A percentile compares a stretch with the other conserved stretches of the same genome.
Conservation (phyloP, 106 monocot genomes). For the Gastrodia elata region DNA sequence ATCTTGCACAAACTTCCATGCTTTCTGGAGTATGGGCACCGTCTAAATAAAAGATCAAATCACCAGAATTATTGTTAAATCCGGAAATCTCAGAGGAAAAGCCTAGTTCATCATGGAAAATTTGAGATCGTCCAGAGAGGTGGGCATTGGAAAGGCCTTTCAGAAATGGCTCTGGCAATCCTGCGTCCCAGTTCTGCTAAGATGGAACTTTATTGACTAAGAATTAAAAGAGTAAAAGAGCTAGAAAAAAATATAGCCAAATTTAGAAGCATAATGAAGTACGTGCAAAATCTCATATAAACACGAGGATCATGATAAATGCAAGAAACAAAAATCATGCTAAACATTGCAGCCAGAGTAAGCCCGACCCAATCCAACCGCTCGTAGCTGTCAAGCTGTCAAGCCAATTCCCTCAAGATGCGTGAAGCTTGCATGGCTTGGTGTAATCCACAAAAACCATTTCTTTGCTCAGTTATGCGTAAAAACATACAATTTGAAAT, state of each 20-base stretch:
- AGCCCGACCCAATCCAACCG: neutral
- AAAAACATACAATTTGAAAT: neutral
- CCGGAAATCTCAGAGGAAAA: conserved; percentile 11
- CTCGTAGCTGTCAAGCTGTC: neutral
- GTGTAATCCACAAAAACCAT: neutral
- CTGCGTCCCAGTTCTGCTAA: conserved; percentile 25
- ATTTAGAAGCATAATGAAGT: neutral
- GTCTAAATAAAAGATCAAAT: conserved; percentile 80
- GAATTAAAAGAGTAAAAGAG: conserved; percentile 9
- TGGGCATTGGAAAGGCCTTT: conserved; percentile 51
- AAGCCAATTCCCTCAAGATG: neutral
- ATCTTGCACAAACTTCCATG: conserved; percentile 78
- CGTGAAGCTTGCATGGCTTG: neutral
- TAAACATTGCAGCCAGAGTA: neutral
- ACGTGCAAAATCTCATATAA: neutral
- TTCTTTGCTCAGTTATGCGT: neutral
- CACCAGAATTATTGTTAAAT: conserved; percentile 17
- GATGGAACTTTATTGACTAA: conserved; percentile 8
- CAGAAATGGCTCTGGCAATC: conserved; percentile 51
- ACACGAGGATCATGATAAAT: neutral
- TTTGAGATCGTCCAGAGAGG: conserved; percentile 69
- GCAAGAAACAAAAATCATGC: neutral
- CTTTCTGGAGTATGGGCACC: conserved; percentile 93
- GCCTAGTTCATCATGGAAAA: conserved; percentile 38
- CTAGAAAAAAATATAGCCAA: neutral